phyloP scores from a whole-genome alignment of 2,329 filamentous ascomycete species.

The Nemania sp. region DNA sequence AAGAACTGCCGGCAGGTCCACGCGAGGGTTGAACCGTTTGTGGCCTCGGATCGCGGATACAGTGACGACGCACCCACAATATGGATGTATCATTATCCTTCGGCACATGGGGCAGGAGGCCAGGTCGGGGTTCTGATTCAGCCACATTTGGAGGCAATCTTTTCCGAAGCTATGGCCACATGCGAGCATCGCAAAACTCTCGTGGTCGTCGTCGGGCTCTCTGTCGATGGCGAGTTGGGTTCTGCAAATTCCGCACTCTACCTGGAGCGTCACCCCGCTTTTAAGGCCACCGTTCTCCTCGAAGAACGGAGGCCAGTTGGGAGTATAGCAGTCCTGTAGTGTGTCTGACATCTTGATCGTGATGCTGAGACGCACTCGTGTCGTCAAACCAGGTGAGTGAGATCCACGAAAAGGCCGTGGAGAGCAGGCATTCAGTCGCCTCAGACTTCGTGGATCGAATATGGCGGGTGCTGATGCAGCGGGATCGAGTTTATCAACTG shows the following conservation, averaged over 20 bases:
- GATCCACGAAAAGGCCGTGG: neutral
- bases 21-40: neutral
- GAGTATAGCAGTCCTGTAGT: slow-evolving; percentile 1
- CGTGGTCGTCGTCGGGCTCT: neutral
- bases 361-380: neutral
- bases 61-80: neutral
- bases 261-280: neutral
- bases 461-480: too few species aligned
- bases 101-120: slow-evolving; percentile 20
- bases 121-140: neutral
- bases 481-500: too few species aligned
- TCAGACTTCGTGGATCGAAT: too few species aligned
- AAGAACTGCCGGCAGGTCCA: neutral
- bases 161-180: slow-evolving; percentile 27
- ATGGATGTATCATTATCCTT: neutral
- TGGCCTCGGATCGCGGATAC: neutral
- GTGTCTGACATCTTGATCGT: neutral
- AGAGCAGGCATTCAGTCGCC: neutral
- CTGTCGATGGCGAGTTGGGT: slow-evolving; percentile 8
- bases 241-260: slow-evolving; percentile 18
- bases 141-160: neutral
- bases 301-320: slow-evolving; percentile 16
- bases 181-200: slow-evolving; percentile 10
- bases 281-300: neutral
- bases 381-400: neutral